A percentile compares a stretch with the other conserved stretches of the same genome.
phyloP scores from a whole-genome alignment of 75 land plant species.

The Sequoia sempervirens region DNA sequence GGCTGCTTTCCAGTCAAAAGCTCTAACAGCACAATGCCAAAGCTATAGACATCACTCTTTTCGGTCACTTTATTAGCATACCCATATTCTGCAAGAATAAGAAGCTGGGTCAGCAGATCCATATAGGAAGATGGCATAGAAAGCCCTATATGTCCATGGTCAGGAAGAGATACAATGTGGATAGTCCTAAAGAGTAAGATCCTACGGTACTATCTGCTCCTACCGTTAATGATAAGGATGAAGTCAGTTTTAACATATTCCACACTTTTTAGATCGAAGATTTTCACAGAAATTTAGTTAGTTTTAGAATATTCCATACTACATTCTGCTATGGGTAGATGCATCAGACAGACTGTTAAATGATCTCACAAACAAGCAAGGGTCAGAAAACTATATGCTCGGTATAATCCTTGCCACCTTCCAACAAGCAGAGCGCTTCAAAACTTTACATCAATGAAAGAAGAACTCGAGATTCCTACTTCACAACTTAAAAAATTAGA shows the following conservation, averaged over 20 bases:
- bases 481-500: neutral
- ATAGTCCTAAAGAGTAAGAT: neutral
- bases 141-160: neutral
- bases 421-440: neutral
- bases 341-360: neutral
- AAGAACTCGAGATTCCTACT: neutral
- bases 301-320: neutral
- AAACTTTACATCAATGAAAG: neutral
- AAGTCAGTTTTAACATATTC: neutral
- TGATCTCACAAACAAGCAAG: neutral
- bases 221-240: neutral
- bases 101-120: neutral
- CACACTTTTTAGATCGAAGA: neutral
- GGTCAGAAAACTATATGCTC: neutral
- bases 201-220: neutral
- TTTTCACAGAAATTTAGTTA: too few relatives aligned
- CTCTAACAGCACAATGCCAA: constrained; percentile 29
- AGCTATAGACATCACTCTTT: constrained; percentile 33
- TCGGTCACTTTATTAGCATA: constrained; percentile 16
- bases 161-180: neutral
- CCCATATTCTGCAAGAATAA: constrained; percentile 15
- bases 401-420: neutral
- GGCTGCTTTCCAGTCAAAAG: constrained; percentile 28
- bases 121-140: neutral
- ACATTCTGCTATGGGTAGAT: neutral